Evolutionary conservation across 352 stramenopile genomes (phyloP), one percentile per base, ranked within the genome.

Genomic region (Thalassiosira hispida): DNA sequence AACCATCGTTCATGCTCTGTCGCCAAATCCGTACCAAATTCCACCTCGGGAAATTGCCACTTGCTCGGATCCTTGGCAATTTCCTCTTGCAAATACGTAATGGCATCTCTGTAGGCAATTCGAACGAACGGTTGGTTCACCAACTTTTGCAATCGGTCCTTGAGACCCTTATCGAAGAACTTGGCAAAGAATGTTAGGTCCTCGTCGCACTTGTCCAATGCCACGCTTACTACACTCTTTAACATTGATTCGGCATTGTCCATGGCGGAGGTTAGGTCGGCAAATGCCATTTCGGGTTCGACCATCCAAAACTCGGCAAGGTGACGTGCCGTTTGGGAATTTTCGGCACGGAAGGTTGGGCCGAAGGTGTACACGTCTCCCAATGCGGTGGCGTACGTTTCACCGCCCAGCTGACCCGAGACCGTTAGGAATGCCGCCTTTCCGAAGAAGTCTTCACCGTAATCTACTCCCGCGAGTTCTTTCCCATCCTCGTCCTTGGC

Each of bases 321-420:
- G 81, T 99, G 97, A 35, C 97, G 91, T 9, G 95, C 96, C 16
- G 97, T 99, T 88, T 99, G 97, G n/a, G 91, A 98, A 90, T 99
- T 99, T 85, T 99, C 97, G 0, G 97, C 97, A 29, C 97, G 94
- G 83, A 99, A 99, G 0, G 97, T 99, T 29, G 97, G 97, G 0
- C 97, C 97, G 83, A 99, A 99, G 0, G 97, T 99, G 89, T 99
- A 99, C 47, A 99, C 95, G 82, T 99, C 97, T 75, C 96, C 96
- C 60, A 99, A 81, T 6, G 97, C 96, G 74, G 92, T 98, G 9
- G 97, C 97, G 74, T 98, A 98, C 60, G 98, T 98, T 85, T 99
- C 97, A 16, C 87, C 96, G 49, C 97, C 96, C 6, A 99, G 87
- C 84, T 99, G 96, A 31, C 92, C 92, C 49, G 81, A 93, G 9